These are phyloP conservation scores for Saprolegnia parasitica DNA, from an alignment of 352 stramenopile genomes.

Conservation along the genomic window DNA sequence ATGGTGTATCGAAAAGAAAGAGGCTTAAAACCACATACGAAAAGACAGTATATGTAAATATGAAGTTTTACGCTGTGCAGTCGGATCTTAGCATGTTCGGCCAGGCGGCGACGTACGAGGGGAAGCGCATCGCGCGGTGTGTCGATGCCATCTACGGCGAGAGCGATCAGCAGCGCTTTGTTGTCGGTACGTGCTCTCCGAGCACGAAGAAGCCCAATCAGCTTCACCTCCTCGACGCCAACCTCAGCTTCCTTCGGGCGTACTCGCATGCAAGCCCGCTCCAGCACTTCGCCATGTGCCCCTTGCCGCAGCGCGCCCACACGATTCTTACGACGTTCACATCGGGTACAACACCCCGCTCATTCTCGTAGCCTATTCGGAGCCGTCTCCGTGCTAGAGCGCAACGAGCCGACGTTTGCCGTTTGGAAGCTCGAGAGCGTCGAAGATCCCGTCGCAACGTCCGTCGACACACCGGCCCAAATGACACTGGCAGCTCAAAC, in stretches of 20 bases:
- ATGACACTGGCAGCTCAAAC: background rate
- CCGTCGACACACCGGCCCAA: background rate
- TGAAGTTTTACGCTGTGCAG: no score
- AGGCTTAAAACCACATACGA: no score
- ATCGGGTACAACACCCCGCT: background rate
- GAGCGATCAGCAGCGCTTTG: slow-evolving; percentile 57
- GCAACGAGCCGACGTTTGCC: slow-evolving; percentile 25
- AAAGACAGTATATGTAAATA: no score
- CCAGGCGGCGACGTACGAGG: slow-evolving; percentile 15
- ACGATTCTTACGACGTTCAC: slow-evolving; percentile 22
- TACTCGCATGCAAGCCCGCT: slow-evolving; percentile 25
- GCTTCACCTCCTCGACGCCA: slow-evolving; percentile 33
- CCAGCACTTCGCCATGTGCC: slow-evolving; percentile 26
- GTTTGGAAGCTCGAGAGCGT: slow-evolving; percentile 25
- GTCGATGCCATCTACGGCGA: slow-evolving; percentile 63
- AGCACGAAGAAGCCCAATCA: slow-evolving; percentile 62
- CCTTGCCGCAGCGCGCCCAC: slow-evolving; percentile 8
- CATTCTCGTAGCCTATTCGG: background rate
- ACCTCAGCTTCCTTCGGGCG: background rate
- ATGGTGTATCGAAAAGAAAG: no score
- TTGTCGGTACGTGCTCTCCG: slow-evolving; percentile 50
- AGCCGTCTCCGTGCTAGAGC: background rate
- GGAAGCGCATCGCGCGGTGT: slow-evolving; percentile 39
- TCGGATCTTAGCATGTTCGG: slow-evolving; percentile 27
- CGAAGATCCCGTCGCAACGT: background rate